Conservation (phyloP, 179 eudicot species). For the Beta corolliflora region DNA sequence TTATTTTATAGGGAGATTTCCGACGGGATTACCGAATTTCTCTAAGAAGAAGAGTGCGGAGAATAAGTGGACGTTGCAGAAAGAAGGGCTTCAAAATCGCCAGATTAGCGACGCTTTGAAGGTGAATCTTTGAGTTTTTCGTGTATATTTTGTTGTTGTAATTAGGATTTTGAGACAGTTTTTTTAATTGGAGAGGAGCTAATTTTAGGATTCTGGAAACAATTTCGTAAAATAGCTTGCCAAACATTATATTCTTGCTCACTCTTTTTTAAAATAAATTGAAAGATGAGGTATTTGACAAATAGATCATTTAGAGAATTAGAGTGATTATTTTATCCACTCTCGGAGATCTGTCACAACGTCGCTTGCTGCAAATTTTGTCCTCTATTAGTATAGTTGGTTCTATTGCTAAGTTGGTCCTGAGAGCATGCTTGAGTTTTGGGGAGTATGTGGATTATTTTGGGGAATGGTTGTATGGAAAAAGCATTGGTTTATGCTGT, state of each 20-base stretch:
- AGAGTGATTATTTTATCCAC: background rate
- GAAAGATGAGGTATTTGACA: background rate
- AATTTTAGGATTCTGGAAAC: background rate
- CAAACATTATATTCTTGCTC: too few relatives aligned
- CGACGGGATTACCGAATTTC: constrained; percentile 77
- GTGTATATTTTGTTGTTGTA: background rate
- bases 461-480: background rate
- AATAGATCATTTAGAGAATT: too few relatives aligned
- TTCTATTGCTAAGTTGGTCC: background rate
- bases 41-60: constrained; percentile 82
- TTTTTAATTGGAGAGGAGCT: background rate
- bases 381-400: background rate
- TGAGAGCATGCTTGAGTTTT: background rate
- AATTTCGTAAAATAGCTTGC: background rate
- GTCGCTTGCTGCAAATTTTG: background rate
- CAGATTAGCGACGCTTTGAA: constrained; percentile 59
- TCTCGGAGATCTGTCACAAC: background rate
- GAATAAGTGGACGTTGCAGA: constrained; percentile 80
- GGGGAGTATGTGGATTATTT: background rate
- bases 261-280: too few relatives aligned
- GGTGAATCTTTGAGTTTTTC: constrained; percentile 37
- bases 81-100: constrained; percentile 86
- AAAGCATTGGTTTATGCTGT: too few relatives aligned
- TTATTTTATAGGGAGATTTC: constrained; percentile 85
- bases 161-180: background rate